phyloP scores from a whole-genome alignment of 768 basidiomycete species.

The Termitomyces sp. region DNA sequence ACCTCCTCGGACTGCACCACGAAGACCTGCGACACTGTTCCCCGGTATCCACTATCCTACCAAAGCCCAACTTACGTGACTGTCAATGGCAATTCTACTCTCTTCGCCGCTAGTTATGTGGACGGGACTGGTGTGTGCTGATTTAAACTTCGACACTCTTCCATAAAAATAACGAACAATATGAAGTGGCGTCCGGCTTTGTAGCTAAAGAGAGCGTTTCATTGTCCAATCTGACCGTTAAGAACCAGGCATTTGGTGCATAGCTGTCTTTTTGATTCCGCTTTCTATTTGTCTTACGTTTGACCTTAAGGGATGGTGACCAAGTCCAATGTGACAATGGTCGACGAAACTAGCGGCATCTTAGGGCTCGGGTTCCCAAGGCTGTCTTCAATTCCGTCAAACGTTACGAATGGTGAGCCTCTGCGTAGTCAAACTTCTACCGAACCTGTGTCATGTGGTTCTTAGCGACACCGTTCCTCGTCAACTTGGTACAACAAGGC shows the following conservation, averaged over 20 bases:
- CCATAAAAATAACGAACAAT: neutral
- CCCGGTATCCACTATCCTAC: slow-evolving; percentile 69
- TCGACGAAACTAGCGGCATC: slow-evolving; percentile 65
- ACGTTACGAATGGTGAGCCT: slow-evolving; percentile 42
- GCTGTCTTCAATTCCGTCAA: slow-evolving; percentile 54
- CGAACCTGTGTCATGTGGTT: neutral
- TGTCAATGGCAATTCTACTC: slow-evolving; percentile 58
- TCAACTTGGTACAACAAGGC: slow-evolving; percentile 58
- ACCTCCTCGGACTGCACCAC: slow-evolving; percentile 60
- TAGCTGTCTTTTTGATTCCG: neutral
- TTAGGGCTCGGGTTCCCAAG: slow-evolving; percentile 76
- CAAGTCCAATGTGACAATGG: slow-evolving; percentile 57
- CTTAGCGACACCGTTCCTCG: slow-evolving; percentile 69
- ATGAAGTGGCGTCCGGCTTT: slow-evolving; percentile 62
- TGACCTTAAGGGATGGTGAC: slow-evolving; percentile 51
- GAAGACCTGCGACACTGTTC: slow-evolving; percentile 50
- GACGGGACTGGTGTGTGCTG: slow-evolving; percentile 60
- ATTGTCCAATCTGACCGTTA: slow-evolving; percentile 56
- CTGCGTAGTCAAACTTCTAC: no score
- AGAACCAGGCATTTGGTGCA: slow-evolving; percentile 68
- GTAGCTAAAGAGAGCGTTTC: slow-evolving; percentile 63
- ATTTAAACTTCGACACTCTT: neutral
- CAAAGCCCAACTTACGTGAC: slow-evolving; percentile 60
- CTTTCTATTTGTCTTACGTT: neutral
- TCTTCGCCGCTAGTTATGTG: slow-evolving; percentile 58